Conservation (phyloP, 352 stramenopile species). For the Pilasporangium apinafurcum region DNA sequence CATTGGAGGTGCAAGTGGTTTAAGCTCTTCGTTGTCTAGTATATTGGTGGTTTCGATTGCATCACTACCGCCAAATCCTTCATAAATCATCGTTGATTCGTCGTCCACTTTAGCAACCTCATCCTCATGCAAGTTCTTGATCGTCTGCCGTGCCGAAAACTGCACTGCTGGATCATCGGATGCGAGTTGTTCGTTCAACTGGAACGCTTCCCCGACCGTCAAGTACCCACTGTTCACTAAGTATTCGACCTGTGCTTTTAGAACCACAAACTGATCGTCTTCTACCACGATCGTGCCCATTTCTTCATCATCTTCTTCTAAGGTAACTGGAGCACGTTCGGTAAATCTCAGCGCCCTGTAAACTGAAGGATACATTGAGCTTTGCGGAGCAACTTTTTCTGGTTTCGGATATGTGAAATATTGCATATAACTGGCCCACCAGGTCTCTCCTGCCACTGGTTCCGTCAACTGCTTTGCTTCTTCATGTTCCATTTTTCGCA, state of each 20-base stretch:
- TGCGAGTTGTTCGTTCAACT: constrained; percentile 54
- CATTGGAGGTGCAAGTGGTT: too few relatives aligned
- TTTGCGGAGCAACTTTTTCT: constrained; percentile 3
- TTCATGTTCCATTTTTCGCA: constrained; percentile 59
- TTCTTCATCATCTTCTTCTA: neutral
- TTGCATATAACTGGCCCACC: constrained; percentile 62
- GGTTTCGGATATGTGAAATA: constrained; percentile 23
- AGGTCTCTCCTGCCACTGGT: constrained; percentile 35
- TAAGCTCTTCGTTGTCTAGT: neutral
- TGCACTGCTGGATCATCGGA: constrained; percentile 37
- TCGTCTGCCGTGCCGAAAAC: constrained; percentile 52
- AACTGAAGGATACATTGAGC: constrained; percentile 33
- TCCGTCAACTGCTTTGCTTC: constrained; percentile 35
- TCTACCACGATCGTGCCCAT: neutral
- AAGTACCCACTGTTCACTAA: constrained; percentile 59
- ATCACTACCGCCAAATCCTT: constrained; percentile 19
- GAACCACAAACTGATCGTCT: constrained; percentile 23
- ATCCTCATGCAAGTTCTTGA: constrained; percentile 50
- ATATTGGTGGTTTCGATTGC: neutral
- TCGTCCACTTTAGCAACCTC: constrained; percentile 21
- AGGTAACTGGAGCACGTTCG: neutral
- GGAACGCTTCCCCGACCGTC: constrained; percentile 61
- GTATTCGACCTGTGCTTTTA: constrained; percentile 73
- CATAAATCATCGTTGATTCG: constrained; percentile 19
- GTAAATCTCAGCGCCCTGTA: constrained; percentile 13